Evolutionary conservation across 2,329 filamentous ascomycete species (phyloP), one percentile per base, ranked within the genome.

Genomic region (Calonectria leucothoes): DNA sequence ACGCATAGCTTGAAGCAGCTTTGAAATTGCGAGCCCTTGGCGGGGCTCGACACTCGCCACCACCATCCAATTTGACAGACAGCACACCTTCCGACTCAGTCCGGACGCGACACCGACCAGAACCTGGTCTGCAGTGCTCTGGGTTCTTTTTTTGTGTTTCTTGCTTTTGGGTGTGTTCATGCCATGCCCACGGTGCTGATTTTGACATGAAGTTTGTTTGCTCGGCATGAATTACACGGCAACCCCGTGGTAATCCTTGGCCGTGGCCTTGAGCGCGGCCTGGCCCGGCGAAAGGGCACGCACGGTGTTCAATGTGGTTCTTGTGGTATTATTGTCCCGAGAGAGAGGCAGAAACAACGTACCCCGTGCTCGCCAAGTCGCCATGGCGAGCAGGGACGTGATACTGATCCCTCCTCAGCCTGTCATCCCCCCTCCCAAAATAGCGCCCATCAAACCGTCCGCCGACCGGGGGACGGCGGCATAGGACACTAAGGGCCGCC

Each of bases 401-500:
- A 33, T 55, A 45, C 8, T 64, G 67, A 37, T 27, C 67, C 33
- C 15, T 37, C 45, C 67, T 25, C 67, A 12, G 31, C 35, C 59
- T 33, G 45, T 23, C 48, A 55, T 70, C 57, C 67, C 33, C 27
- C 33, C 23, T 45, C 67, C 67, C 45, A 17, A 70, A 70, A 70
- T 70, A 70, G 67, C 59, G 67, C 35, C 67, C 20, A 17, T 52
- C 25, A 37, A 20, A 45, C 20, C 39, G 20, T 45, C 39, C 39
- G 39, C 39, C 42, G 42, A n/a, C 17, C 6, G 17, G 37, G 25
- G 39, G 31, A 27, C 23, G 35, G 20, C 8, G 25, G 11, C 37
- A 42, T 27, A 23, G 55, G 31, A 8, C 33, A 10, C n/a, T 10
- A 23, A 23, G 20, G 31, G 31, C 55, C 11, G 35, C 35, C 37